Conservation (phyloP, 495 filamentous ascomycete genomes). For the Hypomontagnella monticulosa region DNA sequence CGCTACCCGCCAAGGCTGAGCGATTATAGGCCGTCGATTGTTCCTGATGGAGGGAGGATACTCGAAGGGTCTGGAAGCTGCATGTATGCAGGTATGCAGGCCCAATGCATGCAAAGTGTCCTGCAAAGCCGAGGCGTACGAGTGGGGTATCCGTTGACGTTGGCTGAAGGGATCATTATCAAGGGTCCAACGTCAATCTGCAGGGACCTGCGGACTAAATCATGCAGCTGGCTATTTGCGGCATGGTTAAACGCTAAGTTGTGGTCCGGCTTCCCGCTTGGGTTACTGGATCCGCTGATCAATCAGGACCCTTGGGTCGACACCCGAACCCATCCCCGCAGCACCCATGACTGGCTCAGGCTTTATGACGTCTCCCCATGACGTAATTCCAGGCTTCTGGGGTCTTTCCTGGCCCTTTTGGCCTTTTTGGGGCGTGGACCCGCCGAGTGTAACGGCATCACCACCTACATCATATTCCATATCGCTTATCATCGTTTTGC, state of each 20-base stretch:
- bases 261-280: conserved; percentile 19
- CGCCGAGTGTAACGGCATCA: conserved; percentile 36
- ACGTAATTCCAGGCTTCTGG: conserved; percentile 13
- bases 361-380: conserved; percentile 40
- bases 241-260: conserved; percentile 30
- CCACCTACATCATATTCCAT: conserved; percentile 45
- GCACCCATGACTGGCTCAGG: conserved; percentile 22
- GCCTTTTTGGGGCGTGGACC: conserved; percentile 25
- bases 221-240: conserved; percentile 38
- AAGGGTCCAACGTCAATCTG: conserved; percentile 50
- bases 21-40: conserved; percentile 12
- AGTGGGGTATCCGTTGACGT: conserved; percentile 33
- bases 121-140: conserved; percentile 30
- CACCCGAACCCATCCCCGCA: conserved; percentile 31
- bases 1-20: conserved; percentile 19
- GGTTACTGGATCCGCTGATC: conserved; percentile 25
- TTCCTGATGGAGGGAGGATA: conserved; percentile 13
- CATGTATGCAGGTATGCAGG: not conserved
- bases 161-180: conserved; percentile 34
- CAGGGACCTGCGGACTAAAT: conserved; percentile 45
- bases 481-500: conserved; percentile 38
- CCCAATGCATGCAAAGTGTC: conserved; percentile 37
- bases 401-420: too few relatives aligned
- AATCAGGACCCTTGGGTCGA: conserved; percentile 34
- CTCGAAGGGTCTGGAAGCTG: conserved; percentile 35